Evolutionary conservation across 2,329 filamentous ascomycete species (phyloP).

Genomic region (Cryphonectria naterciae): DNA sequence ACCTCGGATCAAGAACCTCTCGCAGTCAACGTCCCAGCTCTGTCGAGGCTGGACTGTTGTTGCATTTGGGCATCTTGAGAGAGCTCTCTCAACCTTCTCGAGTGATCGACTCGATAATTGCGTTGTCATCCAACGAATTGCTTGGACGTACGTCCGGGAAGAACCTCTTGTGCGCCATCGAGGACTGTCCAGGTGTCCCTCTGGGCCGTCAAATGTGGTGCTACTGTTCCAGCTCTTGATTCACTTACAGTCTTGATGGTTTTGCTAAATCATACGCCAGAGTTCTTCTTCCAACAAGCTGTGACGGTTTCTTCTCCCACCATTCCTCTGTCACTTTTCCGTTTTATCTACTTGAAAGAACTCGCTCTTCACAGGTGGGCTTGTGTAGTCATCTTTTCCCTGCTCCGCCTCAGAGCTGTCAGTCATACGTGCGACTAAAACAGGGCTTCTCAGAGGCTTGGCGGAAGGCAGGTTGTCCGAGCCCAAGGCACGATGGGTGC

Average conservation of each 20-base stretch:
- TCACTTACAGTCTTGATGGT: not conserved
- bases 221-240: not conserved
- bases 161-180: not conserved
- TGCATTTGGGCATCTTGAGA: not conserved
- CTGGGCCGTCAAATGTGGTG: not conserved
- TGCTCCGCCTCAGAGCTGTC: not conserved
- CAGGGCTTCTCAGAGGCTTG: not conserved
- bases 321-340: too few relatives aligned
- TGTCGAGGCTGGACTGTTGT: not conserved
- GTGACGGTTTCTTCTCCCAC: too few relatives aligned
- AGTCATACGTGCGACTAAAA: not conserved
- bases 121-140: not conserved
- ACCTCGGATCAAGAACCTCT: not conserved
- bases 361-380: too few relatives aligned
- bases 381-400: not conserved
- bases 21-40: not conserved
- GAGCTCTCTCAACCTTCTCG: not conserved
- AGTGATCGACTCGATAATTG: not conserved
- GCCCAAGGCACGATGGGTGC: not conserved
- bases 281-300: not conserved
- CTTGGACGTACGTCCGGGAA: not conserved
- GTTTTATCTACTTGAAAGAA: too few relatives aligned
- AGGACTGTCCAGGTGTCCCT: not conserved
- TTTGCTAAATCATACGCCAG: not conserved
- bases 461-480: not conserved